Conservation (phyloP, 2,329 filamentous ascomycete genomes). For the Arthrobotrys iridis region DNA sequence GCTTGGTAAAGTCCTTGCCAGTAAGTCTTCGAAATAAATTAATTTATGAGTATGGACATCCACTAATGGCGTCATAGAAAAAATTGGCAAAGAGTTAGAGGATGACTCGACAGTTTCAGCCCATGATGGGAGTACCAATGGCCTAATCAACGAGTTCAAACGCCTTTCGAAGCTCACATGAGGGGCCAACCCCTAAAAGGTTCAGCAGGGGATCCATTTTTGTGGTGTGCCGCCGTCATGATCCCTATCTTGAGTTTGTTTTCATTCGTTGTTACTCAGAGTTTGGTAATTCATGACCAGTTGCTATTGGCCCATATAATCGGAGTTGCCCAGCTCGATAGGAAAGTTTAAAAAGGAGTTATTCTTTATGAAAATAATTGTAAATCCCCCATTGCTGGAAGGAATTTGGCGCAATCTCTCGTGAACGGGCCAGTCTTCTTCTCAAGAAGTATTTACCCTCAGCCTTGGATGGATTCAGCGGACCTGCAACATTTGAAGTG, state of each 20-base stretch:
- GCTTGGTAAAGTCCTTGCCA: slow-evolving; percentile 93
- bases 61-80: slow-evolving; percentile 60
- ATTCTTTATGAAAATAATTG: not conserved
- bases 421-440: no score
- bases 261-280: not conserved
- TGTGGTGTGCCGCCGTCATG: not conserved
- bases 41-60: not conserved
- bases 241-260: not conserved
- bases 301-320: not conserved
- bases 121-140: slow-evolving; percentile 88
- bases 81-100: slow-evolving; percentile 72
- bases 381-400: not conserved
- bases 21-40: slow-evolving; percentile 70
- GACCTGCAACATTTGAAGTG: no score
- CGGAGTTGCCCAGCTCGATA: not conserved
- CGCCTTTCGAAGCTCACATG: slow-evolving; percentile 28
- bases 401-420: not conserved
- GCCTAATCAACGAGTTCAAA: slow-evolving; percentile 84
- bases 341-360: not conserved
- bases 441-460: no score
- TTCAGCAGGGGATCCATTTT: not conserved
- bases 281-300: not conserved
- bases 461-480: no score
- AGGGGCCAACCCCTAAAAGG: not conserved
- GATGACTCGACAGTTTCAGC: slow-evolving; percentile 76